These are phyloP conservation scores for Rubus parviflorus DNA, from an alignment of 306 rosid species.

Conservation along the genomic window DNA sequence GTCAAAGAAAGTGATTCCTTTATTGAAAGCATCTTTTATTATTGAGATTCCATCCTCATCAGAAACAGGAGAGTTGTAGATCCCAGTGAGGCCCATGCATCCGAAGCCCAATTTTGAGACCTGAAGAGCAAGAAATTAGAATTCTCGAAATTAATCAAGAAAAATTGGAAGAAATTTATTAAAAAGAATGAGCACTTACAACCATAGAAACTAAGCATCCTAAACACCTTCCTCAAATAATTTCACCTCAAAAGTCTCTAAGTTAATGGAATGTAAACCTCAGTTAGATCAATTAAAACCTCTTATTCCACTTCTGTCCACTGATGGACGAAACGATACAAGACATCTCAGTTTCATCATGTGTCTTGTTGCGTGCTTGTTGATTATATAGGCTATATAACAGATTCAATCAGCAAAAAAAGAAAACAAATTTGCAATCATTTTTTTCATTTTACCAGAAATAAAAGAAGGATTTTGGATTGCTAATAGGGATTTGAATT, in stretches of 20 bases:
- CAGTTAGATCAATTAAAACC: neutral
- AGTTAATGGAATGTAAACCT: neutral
- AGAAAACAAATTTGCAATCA: neutral
- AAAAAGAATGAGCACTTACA: neutral
- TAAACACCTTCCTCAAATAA: neutral
- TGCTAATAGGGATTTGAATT: too few species aligned
- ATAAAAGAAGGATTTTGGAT: neutral
- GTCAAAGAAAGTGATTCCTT: conserved; percentile 45
- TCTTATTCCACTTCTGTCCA: neutral
- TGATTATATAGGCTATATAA: neutral
- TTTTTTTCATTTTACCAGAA: neutral
- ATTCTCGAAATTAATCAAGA: neutral
- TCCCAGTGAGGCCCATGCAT: conserved; percentile 38
- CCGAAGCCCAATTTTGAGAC: conserved; percentile 52
- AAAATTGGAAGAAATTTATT: neutral
- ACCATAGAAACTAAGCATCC: neutral
- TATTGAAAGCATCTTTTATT: conserved; percentile 30
- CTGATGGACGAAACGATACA: neutral
- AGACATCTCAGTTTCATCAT: neutral
- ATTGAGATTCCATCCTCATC: conserved; percentile 30
- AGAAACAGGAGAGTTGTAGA: conserved; percentile 33
- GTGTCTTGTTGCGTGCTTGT: neutral
- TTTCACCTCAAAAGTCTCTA: neutral
- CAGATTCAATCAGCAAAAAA: neutral
- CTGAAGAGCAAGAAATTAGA: conserved; percentile 15